phyloP scores from a whole-genome alignment of 2,329 filamentous ascomycete genomes.

The Fusarium penzigii region DNA sequence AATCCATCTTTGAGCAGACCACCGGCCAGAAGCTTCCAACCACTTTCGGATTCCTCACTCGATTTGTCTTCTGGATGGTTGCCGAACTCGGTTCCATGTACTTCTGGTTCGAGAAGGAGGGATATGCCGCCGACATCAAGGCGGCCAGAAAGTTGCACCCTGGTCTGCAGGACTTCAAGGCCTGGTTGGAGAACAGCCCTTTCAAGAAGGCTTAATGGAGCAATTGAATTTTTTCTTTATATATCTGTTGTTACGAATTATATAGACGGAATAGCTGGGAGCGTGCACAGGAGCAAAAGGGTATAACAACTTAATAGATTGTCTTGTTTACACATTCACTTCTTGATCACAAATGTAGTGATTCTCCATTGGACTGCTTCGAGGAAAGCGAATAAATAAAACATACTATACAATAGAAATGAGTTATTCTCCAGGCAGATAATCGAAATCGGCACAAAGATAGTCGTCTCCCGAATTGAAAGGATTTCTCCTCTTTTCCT shows the following conservation, averaged over 20 bases:
- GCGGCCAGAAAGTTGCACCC: conserved; percentile 14
- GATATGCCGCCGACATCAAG: conserved; percentile 11
- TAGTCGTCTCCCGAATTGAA: neutral
- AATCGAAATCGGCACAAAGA: neutral
- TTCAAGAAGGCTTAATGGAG: neutral
- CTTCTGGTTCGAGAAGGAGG: conserved; percentile 18
- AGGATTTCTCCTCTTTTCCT: neutral
- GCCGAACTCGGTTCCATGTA: conserved; percentile 16
- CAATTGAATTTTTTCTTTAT: no score
- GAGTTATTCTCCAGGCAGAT: no score
- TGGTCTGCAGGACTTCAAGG: conserved; percentile 7
- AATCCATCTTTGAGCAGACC: conserved; percentile 5
- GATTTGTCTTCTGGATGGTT: conserved; percentile 11
- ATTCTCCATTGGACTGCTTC: no score
- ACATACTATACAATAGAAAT: no score
- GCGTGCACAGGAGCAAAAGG: no score
- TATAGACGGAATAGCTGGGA: no score
- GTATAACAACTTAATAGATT: no score
- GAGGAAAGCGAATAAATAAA: no score
- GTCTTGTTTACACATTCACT: no score
- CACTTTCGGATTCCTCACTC: conserved; percentile 11
- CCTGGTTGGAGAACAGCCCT: conserved; percentile 16
- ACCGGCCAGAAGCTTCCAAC: conserved; percentile 6
- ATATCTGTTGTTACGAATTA: no score
- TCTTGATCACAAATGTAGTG: no score